These are phyloP conservation scores for Pharnaceum exiguum DNA, from an alignment of 148 eudicot genomes.

Conservation along the genomic window DNA sequence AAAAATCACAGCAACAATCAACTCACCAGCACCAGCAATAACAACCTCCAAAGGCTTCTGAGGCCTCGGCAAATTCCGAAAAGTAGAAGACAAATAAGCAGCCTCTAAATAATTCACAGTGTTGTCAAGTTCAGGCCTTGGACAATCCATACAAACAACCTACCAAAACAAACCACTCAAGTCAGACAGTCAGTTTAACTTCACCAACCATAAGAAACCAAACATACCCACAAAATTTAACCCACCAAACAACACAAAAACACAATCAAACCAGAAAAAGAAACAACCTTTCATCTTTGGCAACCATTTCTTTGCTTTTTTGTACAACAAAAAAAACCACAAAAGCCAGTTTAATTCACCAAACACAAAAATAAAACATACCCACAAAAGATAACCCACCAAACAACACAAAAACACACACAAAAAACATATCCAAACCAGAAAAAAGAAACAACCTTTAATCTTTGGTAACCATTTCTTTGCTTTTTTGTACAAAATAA, in stretches of 20 bases:
- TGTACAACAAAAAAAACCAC: no score
- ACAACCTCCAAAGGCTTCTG: conserved; percentile 70
- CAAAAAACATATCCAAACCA: no score
- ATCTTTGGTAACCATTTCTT: conserved; percentile 22
- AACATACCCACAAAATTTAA: conserved; percentile 2
- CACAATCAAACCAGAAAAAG: neutral
- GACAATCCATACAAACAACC: conserved; percentile 93
- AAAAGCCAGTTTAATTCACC: neutral
- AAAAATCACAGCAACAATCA: neutral
- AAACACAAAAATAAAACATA: neutral
- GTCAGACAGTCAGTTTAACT: neutral
- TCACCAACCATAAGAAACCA: neutral
- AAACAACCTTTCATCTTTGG: conserved; percentile 27
- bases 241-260: neutral
- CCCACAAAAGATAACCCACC: neutral
- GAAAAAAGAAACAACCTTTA: conserved; percentile 24
- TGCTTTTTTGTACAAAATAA: conserved; percentile 7
- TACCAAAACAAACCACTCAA: conserved; percentile 21
- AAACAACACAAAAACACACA: neutral
- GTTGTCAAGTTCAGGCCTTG: conserved; percentile 94
- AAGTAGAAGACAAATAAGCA: conserved; percentile 73
- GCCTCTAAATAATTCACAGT: conserved; percentile 81
- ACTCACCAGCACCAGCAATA: conserved; percentile 90
- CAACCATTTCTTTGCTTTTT: conserved; percentile 20
- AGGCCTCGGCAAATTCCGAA: conserved; percentile 66